Percentiles rank a stretch among this genome's conserved stretches.
Evolutionary conservation across 2,329 filamentous ascomycete species (phyloP).

Genomic region (Delphinella strobiligena): DNA sequence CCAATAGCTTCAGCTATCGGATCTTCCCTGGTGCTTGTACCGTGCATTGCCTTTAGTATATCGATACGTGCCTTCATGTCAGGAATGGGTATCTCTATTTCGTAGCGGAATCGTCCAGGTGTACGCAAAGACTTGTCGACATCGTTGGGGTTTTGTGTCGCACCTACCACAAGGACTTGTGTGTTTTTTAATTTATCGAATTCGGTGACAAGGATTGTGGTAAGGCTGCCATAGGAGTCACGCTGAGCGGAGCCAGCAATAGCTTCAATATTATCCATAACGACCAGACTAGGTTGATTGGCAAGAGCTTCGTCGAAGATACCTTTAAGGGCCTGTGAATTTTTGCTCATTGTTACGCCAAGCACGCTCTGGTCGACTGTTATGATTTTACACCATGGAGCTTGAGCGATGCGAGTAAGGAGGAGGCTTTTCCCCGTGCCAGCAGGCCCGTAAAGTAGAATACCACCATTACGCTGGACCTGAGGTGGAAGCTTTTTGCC

Average conservation of each 20-base stretch:
- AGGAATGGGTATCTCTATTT: constrained; percentile 67
- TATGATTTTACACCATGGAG: constrained; percentile 60
- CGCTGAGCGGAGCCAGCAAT: constrained; percentile 48
- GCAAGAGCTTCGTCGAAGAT: constrained; percentile 57
- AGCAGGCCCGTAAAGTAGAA: constrained; percentile 67
- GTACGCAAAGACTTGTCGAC: constrained; percentile 59
- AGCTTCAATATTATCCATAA: constrained; percentile 67
- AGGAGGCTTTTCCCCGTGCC: constrained; percentile 79
- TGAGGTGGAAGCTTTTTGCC: constrained; percentile 7
- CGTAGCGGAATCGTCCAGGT: constrained; percentile 50
- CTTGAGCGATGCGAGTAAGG: constrained; percentile 50
- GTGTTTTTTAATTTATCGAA: constrained; percentile 43
- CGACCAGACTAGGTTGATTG: constrained; percentile 61
- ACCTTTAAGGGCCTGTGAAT: constrained; percentile 44
- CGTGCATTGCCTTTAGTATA: constrained; percentile 54
- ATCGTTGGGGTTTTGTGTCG: constrained; percentile 60
- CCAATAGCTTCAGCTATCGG: constrained; percentile 48
- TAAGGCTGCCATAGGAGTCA: constrained; percentile 26
- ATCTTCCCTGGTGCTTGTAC: constrained; percentile 34
- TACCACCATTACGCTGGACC: constrained; percentile 36
- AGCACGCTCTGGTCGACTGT: constrained; percentile 39
- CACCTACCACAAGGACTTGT: constrained; percentile 60
- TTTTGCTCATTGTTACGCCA: constrained; percentile 29
- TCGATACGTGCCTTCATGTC: constrained; percentile 57
- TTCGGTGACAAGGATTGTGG: constrained; percentile 35